A percentile compares a stretch with the other conserved stretches of the same genome.
Evolutionary conservation across 306 rosid genomes (phyloP).

Genomic region (Quercus variabilis): DNA sequence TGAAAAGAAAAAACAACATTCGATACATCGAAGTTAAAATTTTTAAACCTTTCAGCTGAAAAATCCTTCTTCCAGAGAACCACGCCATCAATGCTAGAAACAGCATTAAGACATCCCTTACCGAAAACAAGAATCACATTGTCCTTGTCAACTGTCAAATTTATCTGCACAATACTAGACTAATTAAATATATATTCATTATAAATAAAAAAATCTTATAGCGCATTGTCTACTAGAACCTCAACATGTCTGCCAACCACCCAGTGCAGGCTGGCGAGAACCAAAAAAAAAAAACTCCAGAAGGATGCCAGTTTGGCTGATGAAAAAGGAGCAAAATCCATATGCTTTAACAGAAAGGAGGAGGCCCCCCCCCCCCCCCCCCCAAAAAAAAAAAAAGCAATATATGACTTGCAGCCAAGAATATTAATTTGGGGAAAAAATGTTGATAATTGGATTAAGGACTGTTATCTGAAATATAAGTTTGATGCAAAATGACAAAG

Average conservation of each 20-base stretch:
- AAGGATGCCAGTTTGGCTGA: slow-evolving; percentile 13
- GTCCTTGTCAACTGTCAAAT: slow-evolving; percentile 68
- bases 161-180: slow-evolving; percentile 56
- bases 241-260: slow-evolving; percentile 13
- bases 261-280: slow-evolving; percentile 17
- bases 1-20: slow-evolving; percentile 8
- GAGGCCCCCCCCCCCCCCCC: neutral
- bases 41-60: slow-evolving; percentile 58
- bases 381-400: neutral
- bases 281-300: neutral
- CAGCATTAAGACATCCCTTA: slow-evolving; percentile 70
- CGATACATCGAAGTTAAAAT: slow-evolving; percentile 14
- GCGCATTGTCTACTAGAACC: slow-evolving; percentile 14
- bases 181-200: slow-evolving; percentile 18
- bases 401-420: neutral
- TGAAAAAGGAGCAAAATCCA: neutral
- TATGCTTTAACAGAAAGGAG: too few species aligned
- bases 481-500: neutral
- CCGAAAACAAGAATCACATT: slow-evolving; percentile 70
- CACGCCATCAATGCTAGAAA: slow-evolving; percentile 79
- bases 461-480: neutral
- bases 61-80: slow-evolving; percentile 78
- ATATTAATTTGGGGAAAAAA: neutral
- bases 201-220: neutral
- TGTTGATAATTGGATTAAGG: neutral